Evolutionary conservation across 2,329 filamentous ascomycete genomes (phyloP), one percentile per base, ranked within the genome.

Genomic region (Penicillium sp.): DNA sequence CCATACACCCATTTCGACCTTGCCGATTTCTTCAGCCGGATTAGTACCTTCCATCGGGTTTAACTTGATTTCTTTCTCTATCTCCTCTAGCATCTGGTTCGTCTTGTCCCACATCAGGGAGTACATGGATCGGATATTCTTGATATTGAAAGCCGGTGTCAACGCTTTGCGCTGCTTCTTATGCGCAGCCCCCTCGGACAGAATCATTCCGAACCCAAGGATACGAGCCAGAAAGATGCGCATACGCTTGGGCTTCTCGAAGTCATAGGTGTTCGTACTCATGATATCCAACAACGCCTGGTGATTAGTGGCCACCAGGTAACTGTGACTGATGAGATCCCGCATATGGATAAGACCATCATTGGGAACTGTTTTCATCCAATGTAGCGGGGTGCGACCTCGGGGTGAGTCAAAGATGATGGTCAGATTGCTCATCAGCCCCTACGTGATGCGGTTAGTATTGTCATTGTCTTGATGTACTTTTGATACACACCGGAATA

Each of bases 291-390:
- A 72, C 5, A 84, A 62, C 2, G 79, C 76, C 48, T 74, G 68
- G 47, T 73, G 73, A 43, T 66, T 74, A 0, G 73, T 75, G 1
- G 67, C 62, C 6, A 75, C 24, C 6, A 74, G 59, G 37, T 65
- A 63, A 33, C 63, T 68, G 13, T 62, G 61, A 55, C 80, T 80
- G 64, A 83, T 76, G 43, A 76, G 67, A 63, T 79, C 76, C 19
- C 75, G 74, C 63, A 84, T 84, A 58, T 80, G 75, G 39, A 86
- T 77, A 5, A 86, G 70, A 1, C 83, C 83, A 48, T 84, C 79
- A 58, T 85, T 84, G 3, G 80, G 80, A 13, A 84, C 73, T 7
- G 68, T 77, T 44, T 80, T 78, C 48, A 81, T 77, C 83, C 83
- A 86, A 46, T 71, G 33, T 16, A 75, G 55, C 0, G 70, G 69